Conservation (phyloP, 345 rosid genomes). For the Syzygium oleosum region DNA sequence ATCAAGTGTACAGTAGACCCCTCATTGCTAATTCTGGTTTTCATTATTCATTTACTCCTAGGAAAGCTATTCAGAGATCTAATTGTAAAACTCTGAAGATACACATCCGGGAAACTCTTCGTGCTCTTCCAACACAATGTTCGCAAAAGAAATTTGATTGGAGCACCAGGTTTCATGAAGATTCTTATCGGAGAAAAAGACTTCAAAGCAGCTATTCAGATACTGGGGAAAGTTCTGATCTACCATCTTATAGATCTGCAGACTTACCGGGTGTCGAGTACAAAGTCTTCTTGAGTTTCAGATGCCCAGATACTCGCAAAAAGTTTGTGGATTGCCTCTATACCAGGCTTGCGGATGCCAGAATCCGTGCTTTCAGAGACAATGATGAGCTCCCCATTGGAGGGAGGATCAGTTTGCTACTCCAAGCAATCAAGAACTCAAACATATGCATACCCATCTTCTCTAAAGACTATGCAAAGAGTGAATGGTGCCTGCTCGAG, state of each 20-base stretch:
- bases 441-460: conserved; percentile 10
- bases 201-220: neutral
- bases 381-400: neutral
- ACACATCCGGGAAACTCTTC: neutral
- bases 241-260: neutral
- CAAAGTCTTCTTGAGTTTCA: conserved; percentile 9
- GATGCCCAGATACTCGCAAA: neutral
- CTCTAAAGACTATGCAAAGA: conserved; percentile 5
- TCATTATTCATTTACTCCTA: neutral
- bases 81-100: neutral
- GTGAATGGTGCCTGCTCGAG: conserved; percentile 11
- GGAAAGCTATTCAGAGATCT: neutral
- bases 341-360: neutral
- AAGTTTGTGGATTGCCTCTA: conserved; percentile 9
- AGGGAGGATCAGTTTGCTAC: conserved; percentile 1
- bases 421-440: conserved; percentile 4
- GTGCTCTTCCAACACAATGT: neutral
- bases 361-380: conserved; percentile 4
- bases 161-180: neutral
- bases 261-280: neutral
- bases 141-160: neutral
- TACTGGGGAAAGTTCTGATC: neutral
- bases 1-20: neutral
- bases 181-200: neutral
- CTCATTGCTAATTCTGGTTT: neutral